These are phyloP conservation scores for Rhododendron ferrugineum DNA, from an alignment of 148 eudicot genomes.

Conservation along the genomic window DNA sequence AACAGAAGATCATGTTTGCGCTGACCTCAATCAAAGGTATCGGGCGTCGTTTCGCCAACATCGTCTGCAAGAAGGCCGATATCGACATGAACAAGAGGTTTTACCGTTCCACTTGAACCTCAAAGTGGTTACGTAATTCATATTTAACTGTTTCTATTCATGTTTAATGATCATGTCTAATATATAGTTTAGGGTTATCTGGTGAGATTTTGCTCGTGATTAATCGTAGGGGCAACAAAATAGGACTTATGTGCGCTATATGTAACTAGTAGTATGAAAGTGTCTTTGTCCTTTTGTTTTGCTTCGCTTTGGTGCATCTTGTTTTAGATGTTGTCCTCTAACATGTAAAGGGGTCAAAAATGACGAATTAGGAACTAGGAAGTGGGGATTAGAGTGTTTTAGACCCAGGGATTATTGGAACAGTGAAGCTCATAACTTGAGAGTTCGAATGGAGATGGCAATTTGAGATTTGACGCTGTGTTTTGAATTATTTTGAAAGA, in stretches of 20 bases:
- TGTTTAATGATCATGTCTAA: not conserved
- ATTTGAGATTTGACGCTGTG: not conserved
- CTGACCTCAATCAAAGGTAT: slow-evolving; percentile 93
- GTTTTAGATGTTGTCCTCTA: not conserved
- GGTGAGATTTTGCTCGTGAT: not conserved
- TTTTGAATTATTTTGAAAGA: not conserved
- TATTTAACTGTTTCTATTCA: not conserved
- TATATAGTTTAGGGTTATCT: not conserved
- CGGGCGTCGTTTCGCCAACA: slow-evolving; percentile 87
- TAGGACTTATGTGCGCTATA: not conserved
- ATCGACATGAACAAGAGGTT: slow-evolving; percentile 94
- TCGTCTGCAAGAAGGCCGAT: slow-evolving; percentile 91
- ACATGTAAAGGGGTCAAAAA: not conserved
- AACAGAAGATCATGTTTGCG: slow-evolving; percentile 92
- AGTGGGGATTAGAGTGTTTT: not conserved
- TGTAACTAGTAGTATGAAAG: not conserved
- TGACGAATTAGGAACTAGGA: not conserved
- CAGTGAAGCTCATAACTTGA: not conserved
- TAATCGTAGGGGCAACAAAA: not conserved
- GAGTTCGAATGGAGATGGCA: not conserved
- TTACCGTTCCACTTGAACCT: not conserved
- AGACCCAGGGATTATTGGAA: not conserved
- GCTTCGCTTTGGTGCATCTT: not conserved
- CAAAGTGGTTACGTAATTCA: not conserved
- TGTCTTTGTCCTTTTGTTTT: not conserved